Evolutionary conservation across 1,284 basidiomycete genomes (phyloP).

Genomic region (Papiliotrema fonsecae): DNA sequence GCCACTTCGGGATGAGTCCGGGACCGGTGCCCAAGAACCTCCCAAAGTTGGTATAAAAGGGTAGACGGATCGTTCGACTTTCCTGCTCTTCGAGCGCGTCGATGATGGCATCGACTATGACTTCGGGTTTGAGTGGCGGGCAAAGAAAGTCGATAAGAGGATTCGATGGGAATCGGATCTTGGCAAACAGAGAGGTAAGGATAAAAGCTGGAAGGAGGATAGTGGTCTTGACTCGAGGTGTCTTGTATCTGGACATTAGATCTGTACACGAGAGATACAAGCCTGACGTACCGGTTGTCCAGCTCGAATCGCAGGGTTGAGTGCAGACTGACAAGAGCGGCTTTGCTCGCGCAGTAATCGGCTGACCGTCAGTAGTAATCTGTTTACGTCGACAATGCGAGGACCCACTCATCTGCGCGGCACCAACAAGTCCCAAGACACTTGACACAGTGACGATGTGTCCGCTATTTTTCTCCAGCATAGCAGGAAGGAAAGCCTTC

Average conservation of each 20-base stretch:
- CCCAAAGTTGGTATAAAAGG: conserved; percentile 46
- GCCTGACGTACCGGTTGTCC: conserved; percentile 59
- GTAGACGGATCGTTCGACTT: conserved; percentile 64
- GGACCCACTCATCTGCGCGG: conserved; percentile 71
- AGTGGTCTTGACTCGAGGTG: conserved; percentile 71
- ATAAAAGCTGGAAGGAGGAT: conserved; percentile 72
- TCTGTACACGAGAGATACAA: neutral
- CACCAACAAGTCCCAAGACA: conserved; percentile 67
- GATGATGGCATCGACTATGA: conserved; percentile 75
- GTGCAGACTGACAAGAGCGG: conserved; percentile 68
- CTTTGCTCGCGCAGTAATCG: conserved; percentile 85
- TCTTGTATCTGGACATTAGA: conserved; percentile 57
- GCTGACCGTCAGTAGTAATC: conserved; percentile 51
- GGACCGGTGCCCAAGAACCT: conserved; percentile 26
- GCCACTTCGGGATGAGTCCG: conserved; percentile 36
- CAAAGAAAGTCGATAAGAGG: conserved; percentile 64
- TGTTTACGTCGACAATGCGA: neutral
- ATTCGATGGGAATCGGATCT: conserved; percentile 54
- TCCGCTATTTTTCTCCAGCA: conserved; percentile 70
- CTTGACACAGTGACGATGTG: conserved; percentile 88
- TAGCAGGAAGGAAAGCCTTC: conserved; percentile 86
- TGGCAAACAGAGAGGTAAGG: conserved; percentile 67
- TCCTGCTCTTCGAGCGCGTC: conserved; percentile 70
- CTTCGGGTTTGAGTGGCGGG: conserved; percentile 66
- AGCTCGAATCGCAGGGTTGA: conserved; percentile 79